phyloP scores from a whole-genome alignment of 345 rosid species.

The Aquilaria malaccensis region DNA sequence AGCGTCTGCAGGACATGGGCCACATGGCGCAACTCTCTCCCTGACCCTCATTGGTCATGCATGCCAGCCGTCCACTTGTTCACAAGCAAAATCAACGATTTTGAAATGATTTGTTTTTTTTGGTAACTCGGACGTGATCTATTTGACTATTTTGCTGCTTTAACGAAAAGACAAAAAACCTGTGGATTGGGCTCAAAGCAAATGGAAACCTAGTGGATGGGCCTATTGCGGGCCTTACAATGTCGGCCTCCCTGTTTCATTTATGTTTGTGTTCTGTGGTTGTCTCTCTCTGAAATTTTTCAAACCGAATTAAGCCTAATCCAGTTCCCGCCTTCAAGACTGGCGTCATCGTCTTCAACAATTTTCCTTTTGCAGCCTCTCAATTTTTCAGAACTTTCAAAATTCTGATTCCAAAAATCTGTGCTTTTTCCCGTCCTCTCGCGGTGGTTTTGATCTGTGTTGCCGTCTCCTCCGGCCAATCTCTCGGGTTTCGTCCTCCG shows the following conservation, averaged over 20 bases:
- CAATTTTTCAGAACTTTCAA: background rate
- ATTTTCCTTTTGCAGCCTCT: background rate
- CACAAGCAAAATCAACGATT: too few species aligned
- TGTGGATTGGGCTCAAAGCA: too few species aligned
- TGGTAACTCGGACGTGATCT: too few species aligned
- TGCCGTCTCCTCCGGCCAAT: conserved; percentile 2
- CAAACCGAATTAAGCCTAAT: background rate
- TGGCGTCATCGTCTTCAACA: background rate
- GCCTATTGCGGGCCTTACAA: background rate
- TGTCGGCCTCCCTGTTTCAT: background rate
- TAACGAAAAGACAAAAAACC: too few species aligned
- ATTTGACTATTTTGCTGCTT: too few species aligned
- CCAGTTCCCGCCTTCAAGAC: conserved; percentile 23
- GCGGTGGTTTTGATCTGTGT: conserved; percentile 10
- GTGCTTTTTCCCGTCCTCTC: too few species aligned
- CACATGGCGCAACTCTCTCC: too few species aligned
- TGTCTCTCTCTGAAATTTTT: background rate
- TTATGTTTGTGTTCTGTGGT: background rate
- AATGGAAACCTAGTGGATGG: background rate
- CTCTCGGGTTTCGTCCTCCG: conserved; percentile 13
- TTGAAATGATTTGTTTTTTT: too few species aligned
- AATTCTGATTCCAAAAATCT: too few species aligned
- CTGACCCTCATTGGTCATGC: too few species aligned
- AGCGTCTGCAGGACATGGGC: too few species aligned
- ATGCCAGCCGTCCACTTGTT: too few species aligned